phyloP scores from a whole-genome alignment of 2,329 filamentous ascomycete genomes.

The Talaromyces islandicus region DNA sequence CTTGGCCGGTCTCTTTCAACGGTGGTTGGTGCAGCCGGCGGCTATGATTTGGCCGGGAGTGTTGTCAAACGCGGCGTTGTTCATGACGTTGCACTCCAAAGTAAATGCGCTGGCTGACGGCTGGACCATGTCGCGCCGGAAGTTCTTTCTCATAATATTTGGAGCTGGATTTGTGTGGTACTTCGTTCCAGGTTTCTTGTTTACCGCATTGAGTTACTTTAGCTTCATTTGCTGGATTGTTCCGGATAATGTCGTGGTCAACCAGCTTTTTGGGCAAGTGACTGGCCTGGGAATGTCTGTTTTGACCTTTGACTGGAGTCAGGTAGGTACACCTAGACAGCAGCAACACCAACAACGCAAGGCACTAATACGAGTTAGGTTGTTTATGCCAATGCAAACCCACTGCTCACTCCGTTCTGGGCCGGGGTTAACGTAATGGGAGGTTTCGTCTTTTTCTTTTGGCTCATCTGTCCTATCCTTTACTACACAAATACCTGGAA shows the following conservation, averaged over 20 bases:
- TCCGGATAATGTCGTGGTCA: slow-evolving; percentile 61
- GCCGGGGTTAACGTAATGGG: slow-evolving; percentile 38
- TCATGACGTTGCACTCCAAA: slow-evolving; percentile 33
- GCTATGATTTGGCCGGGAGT: slow-evolving; percentile 61
- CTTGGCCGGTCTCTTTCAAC: slow-evolving; percentile 53
- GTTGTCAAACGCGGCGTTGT: slow-evolving; percentile 45
- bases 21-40: slow-evolving; percentile 54
- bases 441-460: slow-evolving; percentile 39
- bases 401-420: slow-evolving; percentile 59
- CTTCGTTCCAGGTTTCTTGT: slow-evolving; percentile 56
- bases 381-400: slow-evolving; percentile 61
- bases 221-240: slow-evolving; percentile 67
- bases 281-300: slow-evolving; percentile 63
- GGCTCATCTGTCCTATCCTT: slow-evolving; percentile 37
- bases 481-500: slow-evolving; percentile 52
- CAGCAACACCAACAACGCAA: background rate
- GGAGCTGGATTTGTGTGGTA: slow-evolving; percentile 29
- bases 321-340: slow-evolving; percentile 37
- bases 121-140: slow-evolving; percentile 32
- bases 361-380: slow-evolving; percentile 1
- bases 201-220: slow-evolving; percentile 63
- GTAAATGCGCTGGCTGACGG: slow-evolving; percentile 34
- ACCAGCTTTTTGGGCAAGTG: slow-evolving; percentile 65
- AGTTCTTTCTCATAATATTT: slow-evolving; percentile 32
- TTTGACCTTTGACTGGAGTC: slow-evolving; percentile 71